These are phyloP conservation scores for Colletotrichum sp. DNA, from an alignment of 2,329 filamentous ascomycete genomes.

Conservation along the genomic window DNA sequence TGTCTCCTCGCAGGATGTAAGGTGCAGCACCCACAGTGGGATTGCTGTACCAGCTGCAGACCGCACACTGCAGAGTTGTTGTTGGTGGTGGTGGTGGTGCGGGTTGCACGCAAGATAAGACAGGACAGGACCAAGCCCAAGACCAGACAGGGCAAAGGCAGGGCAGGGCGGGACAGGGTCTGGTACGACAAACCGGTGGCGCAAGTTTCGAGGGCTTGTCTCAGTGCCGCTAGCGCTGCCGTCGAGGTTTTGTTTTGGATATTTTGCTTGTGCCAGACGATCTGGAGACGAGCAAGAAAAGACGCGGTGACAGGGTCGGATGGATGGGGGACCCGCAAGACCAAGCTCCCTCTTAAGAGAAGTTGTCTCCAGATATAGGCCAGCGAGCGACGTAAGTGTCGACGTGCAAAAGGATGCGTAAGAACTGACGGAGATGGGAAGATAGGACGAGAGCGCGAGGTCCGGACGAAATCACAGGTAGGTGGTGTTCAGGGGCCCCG, in stretches of 20 bases:
- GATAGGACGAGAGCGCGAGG: background rate
- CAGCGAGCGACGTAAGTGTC: background rate
- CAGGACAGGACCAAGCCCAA: background rate
- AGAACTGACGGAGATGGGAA: background rate
- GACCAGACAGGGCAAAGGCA: background rate
- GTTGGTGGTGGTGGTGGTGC: background rate
- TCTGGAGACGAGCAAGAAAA: background rate
- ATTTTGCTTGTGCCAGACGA: background rate
- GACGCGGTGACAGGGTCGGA: background rate
- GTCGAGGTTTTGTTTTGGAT: background rate
- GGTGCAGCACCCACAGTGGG: background rate
- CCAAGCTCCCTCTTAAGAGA: background rate
- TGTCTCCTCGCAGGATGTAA: background rate
- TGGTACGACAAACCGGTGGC: constrained; percentile 3
- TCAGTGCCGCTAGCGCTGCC: constrained; percentile 3
- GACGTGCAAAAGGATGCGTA: background rate
- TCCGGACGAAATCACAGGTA: background rate
- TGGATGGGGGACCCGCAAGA: background rate
- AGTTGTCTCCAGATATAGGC: background rate
- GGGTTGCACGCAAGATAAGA: background rate
- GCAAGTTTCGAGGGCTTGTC: constrained; percentile 10
- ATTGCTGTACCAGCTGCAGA: background rate
- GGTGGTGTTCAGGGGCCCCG: background rate
- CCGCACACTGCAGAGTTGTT: background rate
- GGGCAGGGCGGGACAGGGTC: constrained; percentile 1